These are phyloP conservation scores for Globisporangium perplexum DNA, from an alignment of 352 stramenopile genomes.

Conservation along the genomic window DNA sequence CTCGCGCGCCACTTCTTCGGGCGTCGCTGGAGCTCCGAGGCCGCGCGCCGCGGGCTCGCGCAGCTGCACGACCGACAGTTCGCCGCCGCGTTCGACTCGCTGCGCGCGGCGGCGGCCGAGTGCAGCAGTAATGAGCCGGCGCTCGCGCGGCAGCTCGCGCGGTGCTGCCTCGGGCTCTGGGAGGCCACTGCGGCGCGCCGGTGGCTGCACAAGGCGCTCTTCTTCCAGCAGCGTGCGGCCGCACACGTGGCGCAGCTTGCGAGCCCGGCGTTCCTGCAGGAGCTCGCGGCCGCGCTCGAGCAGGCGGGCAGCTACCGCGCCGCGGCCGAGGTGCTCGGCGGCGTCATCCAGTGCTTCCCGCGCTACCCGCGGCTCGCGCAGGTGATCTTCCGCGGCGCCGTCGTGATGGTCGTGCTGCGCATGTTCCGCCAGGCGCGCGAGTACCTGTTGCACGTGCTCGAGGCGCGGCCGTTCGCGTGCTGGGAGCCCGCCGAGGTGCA, in stretches of 20 bases:
- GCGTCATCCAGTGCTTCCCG: slow-evolving; percentile 58
- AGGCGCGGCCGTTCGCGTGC: slow-evolving; percentile 31
- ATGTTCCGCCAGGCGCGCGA: slow-evolving; percentile 63
- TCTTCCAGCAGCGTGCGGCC: slow-evolving; percentile 42
- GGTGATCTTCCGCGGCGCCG: slow-evolving; percentile 62
- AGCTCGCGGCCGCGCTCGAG: slow-evolving; percentile 49
- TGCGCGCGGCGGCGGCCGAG: slow-evolving; percentile 25
- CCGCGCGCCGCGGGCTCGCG: slow-evolving; percentile 29
- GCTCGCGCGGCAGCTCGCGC: slow-evolving; percentile 36
- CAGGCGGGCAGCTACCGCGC: slow-evolving; percentile 28
- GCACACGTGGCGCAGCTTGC: slow-evolving; percentile 38
- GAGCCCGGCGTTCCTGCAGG: slow-evolving; percentile 52
- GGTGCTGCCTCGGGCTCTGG: slow-evolving; percentile 37
- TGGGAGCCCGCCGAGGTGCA: slow-evolving; percentile 50
- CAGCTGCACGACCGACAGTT: slow-evolving; percentile 42
- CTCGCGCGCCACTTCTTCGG: slow-evolving; percentile 40
- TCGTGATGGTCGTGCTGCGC: slow-evolving; percentile 52
- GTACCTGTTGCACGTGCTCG: slow-evolving; percentile 60
- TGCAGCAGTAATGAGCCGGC: too few relatives aligned
- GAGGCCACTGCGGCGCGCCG: slow-evolving; percentile 18
- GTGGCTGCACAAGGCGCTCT: slow-evolving; percentile 36
- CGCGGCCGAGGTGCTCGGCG: slow-evolving; percentile 44
- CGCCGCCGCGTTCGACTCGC: slow-evolving; percentile 18
- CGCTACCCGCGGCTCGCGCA: slow-evolving; percentile 35
- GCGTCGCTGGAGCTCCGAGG: slow-evolving; percentile 24